Evolutionary conservation across 441 rosid species (phyloP), one percentile per base, ranked within the genome.

Genomic region (Gossypium davidsonii): DNA sequence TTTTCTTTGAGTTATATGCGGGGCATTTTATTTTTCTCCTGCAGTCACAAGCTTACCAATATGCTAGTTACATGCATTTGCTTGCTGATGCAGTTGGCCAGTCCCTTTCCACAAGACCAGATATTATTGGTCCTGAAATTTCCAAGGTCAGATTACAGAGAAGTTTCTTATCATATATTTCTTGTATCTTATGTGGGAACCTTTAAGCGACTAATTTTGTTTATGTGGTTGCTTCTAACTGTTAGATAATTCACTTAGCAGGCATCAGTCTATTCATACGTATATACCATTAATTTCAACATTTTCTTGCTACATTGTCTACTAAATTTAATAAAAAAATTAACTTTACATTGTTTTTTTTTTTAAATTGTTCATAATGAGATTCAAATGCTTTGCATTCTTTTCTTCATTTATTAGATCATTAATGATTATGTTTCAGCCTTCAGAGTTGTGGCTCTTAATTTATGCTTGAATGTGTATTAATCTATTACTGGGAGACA

Each of bases 91-190:
- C 95, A 94, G 97, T 92, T 86, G 97, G 97, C 68, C 98, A 94
- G 82, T 92, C 98, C 23, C 91, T 94, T 77, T 89, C 98, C 77
- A 94, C 98, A 0, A 87, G 98, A 81, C 98, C 97, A 57, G 98
- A 94, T 83, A 86, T 94, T 71, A 90, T 87, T 69, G 97, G 98
- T 77, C 74, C 93, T 71, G 97, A 90, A 82, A 88, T 86, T 79
- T 81, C 96, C 80, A 94, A 94, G 98, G 98, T 94, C 56, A 82
- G 61, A n/a, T 17, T 28, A 17, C 84, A 57, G 48, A 44, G 69
- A 18, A 51, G 65, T 74, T 76, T 62, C 44, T 60, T 21, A 23
- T 57, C 44, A 10, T 55, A 4, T 70, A 55, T 53, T 52, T 25
- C 1, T 1, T 67, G 39, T 59, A 31, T 58, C 55, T 31, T 71